Percentiles rank a stretch among this genome's conserved stretches.
These are phyloP conservation scores for Caryopteris hybrid DNA, from an alignment of 305 asterid genomes.

Conservation along the genomic window DNA sequence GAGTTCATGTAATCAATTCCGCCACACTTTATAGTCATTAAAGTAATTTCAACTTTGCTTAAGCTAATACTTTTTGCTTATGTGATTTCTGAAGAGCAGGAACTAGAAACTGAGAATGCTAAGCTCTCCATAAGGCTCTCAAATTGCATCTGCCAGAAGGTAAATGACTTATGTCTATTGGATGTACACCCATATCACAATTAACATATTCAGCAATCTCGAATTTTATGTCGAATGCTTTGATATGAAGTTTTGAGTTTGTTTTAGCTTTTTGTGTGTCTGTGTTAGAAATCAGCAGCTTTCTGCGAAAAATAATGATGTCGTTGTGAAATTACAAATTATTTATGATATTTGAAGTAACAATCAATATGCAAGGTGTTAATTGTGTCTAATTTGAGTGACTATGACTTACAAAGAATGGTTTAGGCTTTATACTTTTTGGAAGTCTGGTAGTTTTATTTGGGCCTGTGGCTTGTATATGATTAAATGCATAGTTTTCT, in stretches of 20 bases:
- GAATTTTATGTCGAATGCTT: neutral
- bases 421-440: neutral
- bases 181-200: neutral
- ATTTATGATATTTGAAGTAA: neutral
- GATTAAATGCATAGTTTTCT: conserved; percentile 6
- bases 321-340: neutral
- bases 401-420: neutral
- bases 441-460: neutral
- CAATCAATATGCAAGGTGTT: neutral
- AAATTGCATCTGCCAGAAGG: conserved; percentile 67
- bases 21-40: neutral
- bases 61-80: neutral
- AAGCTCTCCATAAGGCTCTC: conserved; percentile 45
- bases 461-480: conserved; percentile 2
- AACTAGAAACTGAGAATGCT: conserved; percentile 59
- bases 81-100: conserved; percentile 38
- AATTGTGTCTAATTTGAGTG: neutral
- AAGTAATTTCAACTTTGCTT: neutral
- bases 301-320: neutral
- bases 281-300: neutral
- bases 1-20: conserved; percentile 37
- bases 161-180: conserved; percentile 1
- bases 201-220: neutral
- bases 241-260: neutral
- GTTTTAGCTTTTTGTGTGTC: neutral